Base-by-base conservation (phyloP, 2,329 filamentous ascomycete genomes). In the Paraconiothyrium brasiliense region DNA sequence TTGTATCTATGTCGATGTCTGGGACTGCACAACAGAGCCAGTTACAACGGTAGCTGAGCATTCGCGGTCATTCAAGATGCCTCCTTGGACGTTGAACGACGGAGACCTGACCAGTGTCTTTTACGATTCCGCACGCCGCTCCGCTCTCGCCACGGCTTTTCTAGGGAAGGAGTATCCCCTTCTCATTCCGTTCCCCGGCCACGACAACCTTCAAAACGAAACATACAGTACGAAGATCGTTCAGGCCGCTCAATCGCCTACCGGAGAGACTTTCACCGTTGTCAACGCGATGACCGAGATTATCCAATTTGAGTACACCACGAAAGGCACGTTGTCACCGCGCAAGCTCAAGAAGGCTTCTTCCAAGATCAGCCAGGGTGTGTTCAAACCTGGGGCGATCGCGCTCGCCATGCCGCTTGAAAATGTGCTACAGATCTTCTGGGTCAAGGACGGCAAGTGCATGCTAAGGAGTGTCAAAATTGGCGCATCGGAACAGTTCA, bases 201-300 rank as follows among this genome's bases (percentile, higher is more conserved):
- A 67, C 58, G 69, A 68, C 4, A 67, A 67, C 10, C 68, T 73
- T 6, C 70, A 69, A 51, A 74, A 71, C 61, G 71, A 75, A 57
- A 69, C 69, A 8, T 71, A 71, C 14, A 73, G 70, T 56, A 74
- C 74, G 0, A 73, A 72, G 46, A 70, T 78, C 22, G 65, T 78
- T 5, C 70, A 76, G 47, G 75, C 74, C 9, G 74, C 76, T 13
- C 76, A 78, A 58, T 78, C 76, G 4, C 74, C 75, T 3, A 76
- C 74, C 3, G 75, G 74, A 9, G 59, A 66, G 5, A 68, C 68
- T 8, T 75, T 76, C 43, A 63, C 70, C 9, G 66, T 74, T 39
- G 70, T 71, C 43, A 79, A 78, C 56, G 71, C 73, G n/a, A 75
- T 74, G 70, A 74, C 71, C 6, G 74, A 79, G 46, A 71, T 78